Percentiles rank a stretch among this genome's conserved stretches.
phyloP scores from a whole-genome alignment of 257 asterid genomes.

The Solanum piurae region DNA sequence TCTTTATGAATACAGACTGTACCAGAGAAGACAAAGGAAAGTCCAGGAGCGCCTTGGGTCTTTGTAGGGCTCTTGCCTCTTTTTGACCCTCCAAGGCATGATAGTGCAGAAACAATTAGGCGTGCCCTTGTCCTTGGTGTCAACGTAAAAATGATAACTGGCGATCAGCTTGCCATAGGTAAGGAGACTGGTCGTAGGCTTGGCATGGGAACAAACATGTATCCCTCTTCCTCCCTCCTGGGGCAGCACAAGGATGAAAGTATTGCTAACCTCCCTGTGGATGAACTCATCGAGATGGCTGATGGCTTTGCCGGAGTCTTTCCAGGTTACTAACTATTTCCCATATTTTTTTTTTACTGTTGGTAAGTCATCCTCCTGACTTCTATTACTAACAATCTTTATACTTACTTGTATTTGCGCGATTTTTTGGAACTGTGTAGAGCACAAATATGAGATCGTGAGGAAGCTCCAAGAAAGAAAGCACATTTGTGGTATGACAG shows the following conservation, averaged over 20 bases:
- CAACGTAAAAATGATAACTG: conserved; percentile 56
- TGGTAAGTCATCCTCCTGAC: neutral
- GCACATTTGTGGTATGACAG: conserved; percentile 46
- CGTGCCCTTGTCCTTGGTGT: conserved; percentile 48
- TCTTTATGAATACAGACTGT: conserved; percentile 21
- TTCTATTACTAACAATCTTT: neutral
- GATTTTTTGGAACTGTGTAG: conserved; percentile 1
- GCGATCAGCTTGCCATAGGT: conserved; percentile 33
- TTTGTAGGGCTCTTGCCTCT: conserved; percentile 53
- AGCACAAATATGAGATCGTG: conserved; percentile 42
- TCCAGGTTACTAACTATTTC: conserved; percentile 21
- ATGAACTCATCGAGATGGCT: conserved; percentile 40
- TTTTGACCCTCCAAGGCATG: conserved; percentile 56
- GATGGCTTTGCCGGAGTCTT: conserved; percentile 48
- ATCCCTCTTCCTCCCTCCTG: conserved; percentile 40
- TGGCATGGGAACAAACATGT: conserved; percentile 48
- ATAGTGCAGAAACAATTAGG: conserved; percentile 44
- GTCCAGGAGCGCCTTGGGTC: conserved; percentile 44
- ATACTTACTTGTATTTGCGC: neutral
- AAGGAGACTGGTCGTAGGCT: conserved; percentile 44
- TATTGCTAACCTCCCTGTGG: conserved; percentile 29
- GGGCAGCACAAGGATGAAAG: conserved; percentile 31
- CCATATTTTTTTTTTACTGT: neutral
- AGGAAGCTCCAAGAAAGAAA: conserved; percentile 36
- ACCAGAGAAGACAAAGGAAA: conserved; percentile 40